These are phyloP conservation scores for Populus hybrid DNA, from an alignment of 441 rosid genomes.

Conservation along the genomic window DNA sequence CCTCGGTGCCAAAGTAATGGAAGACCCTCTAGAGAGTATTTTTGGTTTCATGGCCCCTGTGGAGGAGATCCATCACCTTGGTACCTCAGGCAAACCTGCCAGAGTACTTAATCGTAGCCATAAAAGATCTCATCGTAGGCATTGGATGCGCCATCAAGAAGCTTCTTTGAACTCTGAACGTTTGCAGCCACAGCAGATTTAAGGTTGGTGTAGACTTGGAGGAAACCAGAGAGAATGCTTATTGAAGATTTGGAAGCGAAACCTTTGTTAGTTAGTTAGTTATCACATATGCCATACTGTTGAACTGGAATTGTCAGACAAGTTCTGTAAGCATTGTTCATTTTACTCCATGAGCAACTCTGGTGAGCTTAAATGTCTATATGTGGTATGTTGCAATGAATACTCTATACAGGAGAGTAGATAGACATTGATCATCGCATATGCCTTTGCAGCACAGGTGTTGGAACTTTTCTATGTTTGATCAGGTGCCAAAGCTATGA, in stretches of 20 bases:
- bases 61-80: constrained; percentile 38
- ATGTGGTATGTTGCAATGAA: neutral
- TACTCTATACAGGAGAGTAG: neutral
- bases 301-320: neutral
- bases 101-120: constrained; percentile 27
- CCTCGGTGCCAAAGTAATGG: constrained; percentile 28
- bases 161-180: constrained; percentile 15
- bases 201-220: neutral
- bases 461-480: neutral
- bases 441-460: constrained; percentile 1
- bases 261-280: neutral
- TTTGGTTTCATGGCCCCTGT: constrained; percentile 35
- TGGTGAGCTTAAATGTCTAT: neutral
- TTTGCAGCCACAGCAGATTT: constrained; percentile 4
- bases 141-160: constrained; percentile 33
- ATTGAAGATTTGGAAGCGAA: neutral
- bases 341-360: neutral
- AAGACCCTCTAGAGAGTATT: constrained; percentile 53
- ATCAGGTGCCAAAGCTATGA: neutral
- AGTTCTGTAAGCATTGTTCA: neutral
- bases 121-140: constrained; percentile 47
- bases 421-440: neutral
- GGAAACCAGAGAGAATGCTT: neutral
- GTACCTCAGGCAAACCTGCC: constrained; percentile 20
- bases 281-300: neutral